phyloP scores from a whole-genome alignment of 2,329 filamentous ascomycete genomes.

The Penicillium paneum region DNA sequence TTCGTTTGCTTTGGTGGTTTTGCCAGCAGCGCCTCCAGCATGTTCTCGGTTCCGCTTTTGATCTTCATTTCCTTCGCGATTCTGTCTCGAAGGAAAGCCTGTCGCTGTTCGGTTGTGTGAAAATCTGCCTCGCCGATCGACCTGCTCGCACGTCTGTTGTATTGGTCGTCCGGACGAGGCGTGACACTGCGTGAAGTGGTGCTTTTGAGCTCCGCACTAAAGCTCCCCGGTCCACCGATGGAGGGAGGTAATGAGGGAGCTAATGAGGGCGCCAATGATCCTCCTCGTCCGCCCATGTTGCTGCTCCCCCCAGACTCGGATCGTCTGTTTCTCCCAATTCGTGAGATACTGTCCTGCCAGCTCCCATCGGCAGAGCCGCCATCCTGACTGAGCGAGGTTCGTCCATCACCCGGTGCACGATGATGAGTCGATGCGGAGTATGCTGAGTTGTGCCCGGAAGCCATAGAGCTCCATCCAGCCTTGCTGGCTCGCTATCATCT shows the following conservation, averaged over 20 bases:
- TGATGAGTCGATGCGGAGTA: slow-evolving; percentile 44
- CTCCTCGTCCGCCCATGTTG: slow-evolving; percentile 62
- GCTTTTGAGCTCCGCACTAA: slow-evolving; percentile 81
- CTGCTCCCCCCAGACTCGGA: slow-evolving; percentile 57
- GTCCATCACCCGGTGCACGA: slow-evolving; percentile 38
- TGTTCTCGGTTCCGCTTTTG: slow-evolving; percentile 94
- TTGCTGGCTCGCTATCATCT: slow-evolving; percentile 35
- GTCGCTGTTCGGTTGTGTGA: slow-evolving; percentile 65
- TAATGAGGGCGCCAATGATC: slow-evolving; percentile 40
- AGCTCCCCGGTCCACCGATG: slow-evolving; percentile 73
- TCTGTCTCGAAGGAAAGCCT: slow-evolving; percentile 73
- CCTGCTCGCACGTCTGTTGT: slow-evolving; percentile 45
- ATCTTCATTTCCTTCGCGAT: slow-evolving; percentile 97
- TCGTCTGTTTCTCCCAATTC: slow-evolving; percentile 42
- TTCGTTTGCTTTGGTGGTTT: slow-evolving; percentile 96
- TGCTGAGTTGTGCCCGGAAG: slow-evolving; percentile 43
- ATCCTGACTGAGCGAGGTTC: slow-evolving; percentile 40
- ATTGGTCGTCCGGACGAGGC: slow-evolving; percentile 55
- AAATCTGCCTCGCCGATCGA: slow-evolving; percentile 60
- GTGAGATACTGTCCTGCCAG: slow-evolving; percentile 36
- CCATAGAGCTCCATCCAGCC: slow-evolving; percentile 47
- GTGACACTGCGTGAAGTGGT: slow-evolving; percentile 62
- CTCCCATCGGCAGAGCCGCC: slow-evolving; percentile 39
- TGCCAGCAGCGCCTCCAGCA: slow-evolving; percentile 87
- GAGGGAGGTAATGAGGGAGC: slow-evolving; percentile 60